Percentiles rank a stretch among this genome's conserved stretches.
phyloP scores from a whole-genome alignment of 768 basidiomycete species.

The Rhodotorula kratochvilovae region DNA sequence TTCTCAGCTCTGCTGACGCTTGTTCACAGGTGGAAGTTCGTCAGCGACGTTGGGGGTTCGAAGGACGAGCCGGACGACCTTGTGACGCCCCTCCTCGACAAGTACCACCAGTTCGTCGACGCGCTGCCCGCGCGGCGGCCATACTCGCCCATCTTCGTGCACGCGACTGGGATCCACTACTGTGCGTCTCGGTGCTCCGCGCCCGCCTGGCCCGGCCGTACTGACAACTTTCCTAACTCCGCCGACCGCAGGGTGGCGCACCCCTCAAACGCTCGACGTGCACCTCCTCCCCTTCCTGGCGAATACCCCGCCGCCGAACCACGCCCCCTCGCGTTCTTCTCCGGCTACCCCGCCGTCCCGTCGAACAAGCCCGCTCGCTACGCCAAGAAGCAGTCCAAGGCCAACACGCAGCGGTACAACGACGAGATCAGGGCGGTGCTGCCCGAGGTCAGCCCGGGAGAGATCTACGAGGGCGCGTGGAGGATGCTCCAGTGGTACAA shows the following conservation, averaged over 20 bases:
- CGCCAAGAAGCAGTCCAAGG: too few species aligned
- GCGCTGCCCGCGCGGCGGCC: neutral
- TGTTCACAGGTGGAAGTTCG: neutral
- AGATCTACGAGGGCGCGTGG: neutral
- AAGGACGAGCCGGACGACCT: too few species aligned
- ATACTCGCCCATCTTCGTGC: constrained; percentile 1
- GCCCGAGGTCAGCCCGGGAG: neutral
- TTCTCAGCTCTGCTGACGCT: too few species aligned
- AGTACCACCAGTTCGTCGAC: neutral
- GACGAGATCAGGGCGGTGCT: neutral
- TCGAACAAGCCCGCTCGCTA: constrained; percentile 3
- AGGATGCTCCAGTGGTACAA: constrained; percentile 8
- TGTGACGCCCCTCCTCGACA: constrained; percentile 2
- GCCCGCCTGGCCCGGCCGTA: too few species aligned
- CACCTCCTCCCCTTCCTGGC: neutral
- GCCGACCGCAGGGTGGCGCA: neutral
- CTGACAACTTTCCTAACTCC: too few species aligned
- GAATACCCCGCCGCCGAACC: neutral
- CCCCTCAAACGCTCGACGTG: neutral
- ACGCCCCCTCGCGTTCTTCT: constrained; percentile 1
- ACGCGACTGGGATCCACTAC: constrained; percentile 7
- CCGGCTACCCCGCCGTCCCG: constrained; percentile 5
- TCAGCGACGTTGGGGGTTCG: neutral
- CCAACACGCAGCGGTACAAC: too few species aligned
- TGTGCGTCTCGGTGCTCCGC: neutral